Conservation (phyloP, 805 yeast genomes). For the Candida endomychidarum region DNA sequence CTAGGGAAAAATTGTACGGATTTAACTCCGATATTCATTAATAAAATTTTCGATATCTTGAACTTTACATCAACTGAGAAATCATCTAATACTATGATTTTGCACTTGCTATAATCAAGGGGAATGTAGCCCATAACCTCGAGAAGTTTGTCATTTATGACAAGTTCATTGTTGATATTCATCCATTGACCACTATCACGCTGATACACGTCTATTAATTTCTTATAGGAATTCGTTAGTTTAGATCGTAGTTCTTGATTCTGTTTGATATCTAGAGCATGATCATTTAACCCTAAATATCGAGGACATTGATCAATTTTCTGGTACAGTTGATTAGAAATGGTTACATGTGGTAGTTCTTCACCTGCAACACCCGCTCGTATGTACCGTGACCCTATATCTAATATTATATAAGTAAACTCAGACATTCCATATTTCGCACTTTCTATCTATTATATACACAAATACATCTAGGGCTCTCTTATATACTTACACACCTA, state of each 20-base stretch:
- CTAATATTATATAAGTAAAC: constrained; percentile 17
- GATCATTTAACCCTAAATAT: constrained; percentile 21
- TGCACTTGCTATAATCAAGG: constrained; percentile 21
- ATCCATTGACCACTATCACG: constrained; percentile 12
- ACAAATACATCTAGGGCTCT: too few relatives aligned
- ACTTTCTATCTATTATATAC: too few relatives aligned
- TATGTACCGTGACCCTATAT: constrained; percentile 17
- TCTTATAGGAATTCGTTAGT: not conserved
- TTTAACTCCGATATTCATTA: constrained; percentile 23
- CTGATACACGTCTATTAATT: constrained; percentile 9
- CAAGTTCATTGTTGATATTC: constrained; percentile 8
- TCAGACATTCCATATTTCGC: constrained; percentile 11
- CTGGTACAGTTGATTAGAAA: constrained; percentile 7
- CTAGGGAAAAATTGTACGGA: constrained; percentile 24
- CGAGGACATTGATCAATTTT: constrained; percentile 17
- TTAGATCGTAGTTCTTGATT: not conserved
- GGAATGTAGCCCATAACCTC: constrained; percentile 17
- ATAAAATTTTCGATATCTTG: constrained; percentile 20
- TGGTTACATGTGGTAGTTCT: constrained; percentile 16
- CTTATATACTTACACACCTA: too few relatives aligned
- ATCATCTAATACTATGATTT: constrained; percentile 21
- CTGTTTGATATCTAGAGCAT: constrained; percentile 20
- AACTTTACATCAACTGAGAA: constrained; percentile 15
- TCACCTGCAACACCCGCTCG: constrained; percentile 29
- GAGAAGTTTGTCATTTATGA: constrained; percentile 14